A percentile compares a stretch with the other conserved stretches of the same genome.
phyloP scores from a whole-genome alignment of 2,329 filamentous ascomycete genomes.

The Iodosphaeria phyllophila region DNA sequence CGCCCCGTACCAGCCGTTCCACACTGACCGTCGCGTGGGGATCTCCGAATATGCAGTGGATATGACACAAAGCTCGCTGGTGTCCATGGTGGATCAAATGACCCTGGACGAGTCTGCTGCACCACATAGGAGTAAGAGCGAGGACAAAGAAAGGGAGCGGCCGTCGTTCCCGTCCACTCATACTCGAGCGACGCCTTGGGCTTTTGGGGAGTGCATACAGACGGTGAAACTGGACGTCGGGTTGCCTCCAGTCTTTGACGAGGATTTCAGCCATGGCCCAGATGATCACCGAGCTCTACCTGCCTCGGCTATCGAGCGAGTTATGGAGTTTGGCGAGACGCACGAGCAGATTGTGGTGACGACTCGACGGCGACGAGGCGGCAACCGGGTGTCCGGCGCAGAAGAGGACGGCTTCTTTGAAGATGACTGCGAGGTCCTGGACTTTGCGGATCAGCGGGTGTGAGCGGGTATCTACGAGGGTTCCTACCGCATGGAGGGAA shows the following conservation, averaged over 20 bases:
- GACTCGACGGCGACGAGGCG: slow-evolving; percentile 49
- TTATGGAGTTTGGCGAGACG: slow-evolving; percentile 37
- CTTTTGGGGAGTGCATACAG: slow-evolving; percentile 37
- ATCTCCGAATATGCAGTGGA: slow-evolving; percentile 46
- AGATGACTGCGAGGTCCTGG: slow-evolving; percentile 79
- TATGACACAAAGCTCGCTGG: too few species aligned
- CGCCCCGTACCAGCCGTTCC: slow-evolving; percentile 88
- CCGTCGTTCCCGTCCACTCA: slow-evolving; percentile 4
- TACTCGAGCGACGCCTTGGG: slow-evolving; percentile 32
- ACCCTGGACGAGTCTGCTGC: slow-evolving; percentile 20
- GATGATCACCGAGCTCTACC: slow-evolving; percentile 41
- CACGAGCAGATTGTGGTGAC: slow-evolving; percentile 70
- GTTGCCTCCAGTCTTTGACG: slow-evolving; percentile 24
- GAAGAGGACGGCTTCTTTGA: slow-evolving; percentile 74
- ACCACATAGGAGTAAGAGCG: slow-evolving; percentile 19
- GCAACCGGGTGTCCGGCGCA: slow-evolving; percentile 24
- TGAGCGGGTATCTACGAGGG: slow-evolving; percentile 13
- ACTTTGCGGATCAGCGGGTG: slow-evolving; percentile 60
- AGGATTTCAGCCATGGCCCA: slow-evolving; percentile 29
- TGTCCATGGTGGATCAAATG: slow-evolving; percentile 21
- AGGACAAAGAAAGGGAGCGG: slow-evolving; percentile 11
- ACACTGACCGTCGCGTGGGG: slow-evolving; percentile 72
- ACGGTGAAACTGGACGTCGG: slow-evolving; percentile 34
- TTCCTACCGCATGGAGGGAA: too few species aligned
- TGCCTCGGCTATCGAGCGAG: slow-evolving; percentile 44